phyloP scores from a whole-genome alignment of 305 asterid genomes.

The Fraxinus floribunda region DNA sequence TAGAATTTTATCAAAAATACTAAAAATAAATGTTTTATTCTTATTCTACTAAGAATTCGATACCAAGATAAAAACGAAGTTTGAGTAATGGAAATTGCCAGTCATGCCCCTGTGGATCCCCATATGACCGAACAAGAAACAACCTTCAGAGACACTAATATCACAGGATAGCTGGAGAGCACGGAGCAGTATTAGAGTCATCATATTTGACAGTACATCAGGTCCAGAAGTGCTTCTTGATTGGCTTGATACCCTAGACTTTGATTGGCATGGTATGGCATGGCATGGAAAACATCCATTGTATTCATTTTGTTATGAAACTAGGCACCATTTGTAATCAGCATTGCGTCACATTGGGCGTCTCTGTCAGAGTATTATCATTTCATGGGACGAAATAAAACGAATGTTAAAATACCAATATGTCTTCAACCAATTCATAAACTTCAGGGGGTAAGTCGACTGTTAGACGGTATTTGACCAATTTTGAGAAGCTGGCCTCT shows the following conservation, averaged over 20 bases:
- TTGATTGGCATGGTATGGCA: background rate
- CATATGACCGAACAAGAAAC: background rate
- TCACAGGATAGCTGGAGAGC: background rate
- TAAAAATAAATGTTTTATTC: background rate
- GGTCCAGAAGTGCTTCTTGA: background rate
- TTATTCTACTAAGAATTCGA: background rate
- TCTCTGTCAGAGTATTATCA: background rate
- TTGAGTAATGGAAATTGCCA: background rate
- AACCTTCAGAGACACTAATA: background rate
- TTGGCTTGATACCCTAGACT: background rate
- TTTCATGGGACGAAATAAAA: background rate
- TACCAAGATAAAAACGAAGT: background rate
- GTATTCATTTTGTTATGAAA: background rate
- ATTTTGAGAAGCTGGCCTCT: background rate
- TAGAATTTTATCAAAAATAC: background rate
- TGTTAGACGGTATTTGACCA: background rate
- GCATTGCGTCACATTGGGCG: background rate
- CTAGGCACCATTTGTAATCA: background rate
- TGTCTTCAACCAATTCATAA: background rate
- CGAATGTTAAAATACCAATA: background rate
- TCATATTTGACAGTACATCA: background rate
- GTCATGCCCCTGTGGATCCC: background rate
- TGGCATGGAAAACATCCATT: background rate
- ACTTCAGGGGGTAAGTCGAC: background rate
- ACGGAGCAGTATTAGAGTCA: background rate